These are phyloP conservation scores for Rosa rugosa DNA, from an alignment of 306 rosid species.

Conservation along the genomic window DNA sequence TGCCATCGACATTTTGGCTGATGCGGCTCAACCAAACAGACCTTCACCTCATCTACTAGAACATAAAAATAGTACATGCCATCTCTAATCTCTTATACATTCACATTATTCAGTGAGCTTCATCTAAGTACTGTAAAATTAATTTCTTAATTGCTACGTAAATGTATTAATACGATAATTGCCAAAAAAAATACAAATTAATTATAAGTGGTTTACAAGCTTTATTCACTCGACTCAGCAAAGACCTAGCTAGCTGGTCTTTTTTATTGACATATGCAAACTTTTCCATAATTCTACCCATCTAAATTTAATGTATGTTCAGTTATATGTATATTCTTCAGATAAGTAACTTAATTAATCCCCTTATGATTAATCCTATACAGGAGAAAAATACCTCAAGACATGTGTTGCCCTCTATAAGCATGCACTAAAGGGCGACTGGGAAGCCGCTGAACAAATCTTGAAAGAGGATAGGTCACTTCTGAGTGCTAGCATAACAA, in stretches of 20 bases:
- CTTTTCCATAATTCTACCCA: too few species aligned
- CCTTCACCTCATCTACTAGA: background rate
- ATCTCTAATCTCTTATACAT: background rate
- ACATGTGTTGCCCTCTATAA: background rate
- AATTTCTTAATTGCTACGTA: too few species aligned
- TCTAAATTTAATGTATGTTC: too few species aligned
- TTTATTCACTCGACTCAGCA: too few species aligned
- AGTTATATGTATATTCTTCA: too few species aligned
- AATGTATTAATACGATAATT: too few species aligned
- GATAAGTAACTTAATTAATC: background rate
- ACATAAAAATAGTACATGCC: background rate
- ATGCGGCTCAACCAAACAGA: background rate
- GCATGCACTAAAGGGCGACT: slow-evolving; percentile 8
- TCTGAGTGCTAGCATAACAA: background rate
- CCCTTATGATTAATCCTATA: background rate
- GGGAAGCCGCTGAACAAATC: background rate
- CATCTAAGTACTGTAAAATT: too few species aligned
- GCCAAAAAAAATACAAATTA: too few species aligned
- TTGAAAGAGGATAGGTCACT: background rate
- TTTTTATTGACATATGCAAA: too few species aligned
- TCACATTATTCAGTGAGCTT: too few species aligned
- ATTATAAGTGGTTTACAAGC: too few species aligned
- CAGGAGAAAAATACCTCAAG: background rate
- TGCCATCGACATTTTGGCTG: background rate
- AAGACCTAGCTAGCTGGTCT: too few species aligned